A percentile compares a stretch with the other conserved stretches of the same genome.
Conservation (phyloP, 2,329 filamentous ascomycete genomes). For the Fusarium verrucosum region DNA sequence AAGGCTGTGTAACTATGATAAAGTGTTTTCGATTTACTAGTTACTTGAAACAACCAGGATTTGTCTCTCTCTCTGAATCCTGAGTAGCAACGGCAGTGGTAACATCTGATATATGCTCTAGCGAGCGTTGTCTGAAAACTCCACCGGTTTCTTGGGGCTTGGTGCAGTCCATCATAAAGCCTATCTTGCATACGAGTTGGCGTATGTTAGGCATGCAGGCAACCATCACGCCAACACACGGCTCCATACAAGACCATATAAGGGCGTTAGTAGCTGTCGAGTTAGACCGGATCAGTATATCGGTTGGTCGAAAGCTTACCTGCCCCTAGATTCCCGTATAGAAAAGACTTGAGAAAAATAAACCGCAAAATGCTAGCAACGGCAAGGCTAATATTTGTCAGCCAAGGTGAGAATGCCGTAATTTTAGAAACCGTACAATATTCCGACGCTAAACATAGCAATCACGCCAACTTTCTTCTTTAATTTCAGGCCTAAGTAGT, state of each 20-base stretch:
- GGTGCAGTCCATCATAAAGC: rapidly evolving
- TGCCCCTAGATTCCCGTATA: not conserved
- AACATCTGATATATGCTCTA: not conserved
- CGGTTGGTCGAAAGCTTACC: not conserved
- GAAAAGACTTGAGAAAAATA: not conserved
- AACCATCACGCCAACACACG: not conserved
- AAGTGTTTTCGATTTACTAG: too few relatives aligned
- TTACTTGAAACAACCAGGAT: too few relatives aligned
- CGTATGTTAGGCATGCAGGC: not conserved
- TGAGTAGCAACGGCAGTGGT: not conserved
- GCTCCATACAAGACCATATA: not conserved
- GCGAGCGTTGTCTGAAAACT: not conserved
- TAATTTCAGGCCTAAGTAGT: not conserved
- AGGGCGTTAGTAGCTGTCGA: not conserved
- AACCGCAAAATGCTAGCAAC: not conserved
- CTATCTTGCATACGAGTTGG: not conserved
- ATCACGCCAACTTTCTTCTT: not conserved
- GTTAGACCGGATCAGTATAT: not conserved
- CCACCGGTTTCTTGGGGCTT: not conserved
- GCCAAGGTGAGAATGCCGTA: too few relatives aligned
- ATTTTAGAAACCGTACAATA: not conserved
- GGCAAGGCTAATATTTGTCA: not conserved
- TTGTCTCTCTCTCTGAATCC: not conserved
- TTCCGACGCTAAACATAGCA: not conserved
- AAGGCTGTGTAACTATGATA: too few relatives aligned